These are phyloP conservation scores for Berkeleyomyces rouxiae DNA, from an alignment of 2,329 filamentous ascomycete species.

Conservation along the genomic window DNA sequence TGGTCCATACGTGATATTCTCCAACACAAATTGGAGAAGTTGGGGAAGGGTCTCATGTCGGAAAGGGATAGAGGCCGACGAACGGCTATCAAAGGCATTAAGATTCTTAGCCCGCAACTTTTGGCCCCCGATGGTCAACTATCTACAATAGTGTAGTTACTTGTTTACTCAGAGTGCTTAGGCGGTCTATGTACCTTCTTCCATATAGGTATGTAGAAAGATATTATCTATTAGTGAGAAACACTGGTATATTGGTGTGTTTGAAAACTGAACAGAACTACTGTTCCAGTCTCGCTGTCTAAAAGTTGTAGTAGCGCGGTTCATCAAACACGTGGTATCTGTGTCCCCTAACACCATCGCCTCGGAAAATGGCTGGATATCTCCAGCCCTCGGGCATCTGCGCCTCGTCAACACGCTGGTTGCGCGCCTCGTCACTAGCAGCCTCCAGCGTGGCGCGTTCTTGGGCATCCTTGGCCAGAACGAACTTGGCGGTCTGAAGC, in stretches of 20 bases:
- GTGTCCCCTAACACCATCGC: slow-evolving; percentile 75
- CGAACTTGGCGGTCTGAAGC: slow-evolving; percentile 89
- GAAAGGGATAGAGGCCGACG: background rate
- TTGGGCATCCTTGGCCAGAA: slow-evolving; percentile 51
- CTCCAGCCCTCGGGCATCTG: slow-evolving; percentile 60
- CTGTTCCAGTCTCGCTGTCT: slow-evolving; percentile 16
- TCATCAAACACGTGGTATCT: slow-evolving; percentile 90
- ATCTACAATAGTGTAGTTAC: background rate
- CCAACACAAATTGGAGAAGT: background rate
- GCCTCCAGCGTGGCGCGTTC: slow-evolving; percentile 31
- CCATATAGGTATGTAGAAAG: background rate
- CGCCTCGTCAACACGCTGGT: slow-evolving; percentile 45
- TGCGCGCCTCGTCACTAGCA: slow-evolving; percentile 35
- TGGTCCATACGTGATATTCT: too few relatives aligned
- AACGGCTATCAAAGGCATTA: background rate
- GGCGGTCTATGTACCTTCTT: background rate
- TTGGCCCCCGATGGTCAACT: background rate
- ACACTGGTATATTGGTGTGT: background rate
- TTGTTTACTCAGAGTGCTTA: background rate
- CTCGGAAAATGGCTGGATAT: slow-evolving; percentile 74
- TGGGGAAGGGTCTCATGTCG: background rate
- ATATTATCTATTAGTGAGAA: background rate
- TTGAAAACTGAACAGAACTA: slow-evolving; percentile 14
- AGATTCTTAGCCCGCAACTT: background rate
- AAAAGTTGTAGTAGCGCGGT: slow-evolving; percentile 49